Evolutionary conservation across 352 stramenopile genomes (phyloP), one percentile per base, ranked within the genome.

Genomic region (Pythium folliculosum): DNA sequence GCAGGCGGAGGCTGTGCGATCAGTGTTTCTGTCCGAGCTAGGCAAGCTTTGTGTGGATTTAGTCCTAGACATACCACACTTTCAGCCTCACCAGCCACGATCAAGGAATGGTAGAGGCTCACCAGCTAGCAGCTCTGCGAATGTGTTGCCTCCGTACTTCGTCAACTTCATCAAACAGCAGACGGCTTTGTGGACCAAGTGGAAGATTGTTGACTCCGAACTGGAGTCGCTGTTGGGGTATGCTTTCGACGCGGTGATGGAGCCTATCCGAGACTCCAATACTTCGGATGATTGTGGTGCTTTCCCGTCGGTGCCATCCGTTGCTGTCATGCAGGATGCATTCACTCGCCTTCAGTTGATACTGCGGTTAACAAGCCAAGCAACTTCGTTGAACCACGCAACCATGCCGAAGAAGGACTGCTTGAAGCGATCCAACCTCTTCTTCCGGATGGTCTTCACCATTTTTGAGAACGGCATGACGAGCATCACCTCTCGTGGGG

Each of bases 101-200:
- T 61, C 63, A 1, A 73, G 73, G 35, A 77, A 78, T 37, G 68
- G 71, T 13, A 77, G 81, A 49, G 62, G 64, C 21, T 43, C 75
- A 40, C 71, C 82, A 23, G 72, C 76, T 0, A 45, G 54, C 19
- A 71, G 59, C 23, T 90, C 86, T 9, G 80, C 69, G 21, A 92
- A 91, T 57, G 84, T 87, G 14, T 64, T 94, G 45, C 86, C 86
- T 14, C 86, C 86, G 27, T 94, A 94, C 61, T 92, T 94, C 54
- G 80, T 94, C 23, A 94, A 94, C 52, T 94, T 94, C 53, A 86
- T 94, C 48, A 94, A 93, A 48, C 86, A 93, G 57, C 86, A 93
- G 67, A 70, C 74, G 1, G 25, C 61, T 5, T 76, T 94, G 48
- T 94, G 86, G 86, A 56, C 71, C 4, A 91, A 90, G 45, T 94